Conservation (phyloP, 306 rosid species). For the Citrullus colocynthis region DNA sequence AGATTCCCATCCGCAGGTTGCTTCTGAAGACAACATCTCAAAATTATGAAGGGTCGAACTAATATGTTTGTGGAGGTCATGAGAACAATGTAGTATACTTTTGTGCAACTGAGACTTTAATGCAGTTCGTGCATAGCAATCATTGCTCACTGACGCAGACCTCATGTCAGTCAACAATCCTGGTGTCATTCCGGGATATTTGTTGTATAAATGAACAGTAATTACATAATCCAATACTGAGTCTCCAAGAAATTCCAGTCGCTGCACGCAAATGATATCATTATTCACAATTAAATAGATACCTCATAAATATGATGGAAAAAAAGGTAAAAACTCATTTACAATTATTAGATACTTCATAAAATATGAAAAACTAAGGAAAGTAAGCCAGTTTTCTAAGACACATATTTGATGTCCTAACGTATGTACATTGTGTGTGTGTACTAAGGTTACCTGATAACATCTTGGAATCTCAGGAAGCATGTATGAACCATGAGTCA, state of each 20-base stretch:
- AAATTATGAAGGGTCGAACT: conserved; percentile 15
- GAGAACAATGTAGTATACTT: conserved; percentile 46
- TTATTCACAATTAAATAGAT: neutral
- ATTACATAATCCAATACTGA: conserved; percentile 54
- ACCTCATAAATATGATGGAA: neutral
- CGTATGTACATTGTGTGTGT: neutral
- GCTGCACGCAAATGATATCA: conserved; percentile 26
- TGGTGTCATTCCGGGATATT: conserved; percentile 59
- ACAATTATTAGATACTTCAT: neutral
- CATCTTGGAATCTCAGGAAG: conserved; percentile 69
- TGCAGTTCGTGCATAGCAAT: conserved; percentile 54
- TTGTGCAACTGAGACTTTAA: conserved; percentile 49
- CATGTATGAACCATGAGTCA: conserved; percentile 93
- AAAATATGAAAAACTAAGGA: neutral
- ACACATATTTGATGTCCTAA: neutral
- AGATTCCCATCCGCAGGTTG: conserved; percentile 65
- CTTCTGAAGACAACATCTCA: conserved; percentile 12
- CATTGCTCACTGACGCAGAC: conserved; percentile 63
- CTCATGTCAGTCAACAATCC: conserved; percentile 68
- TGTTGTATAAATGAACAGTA: conserved; percentile 36
- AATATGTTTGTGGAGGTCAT: conserved; percentile 43
- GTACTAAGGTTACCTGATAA: conserved; percentile 49
- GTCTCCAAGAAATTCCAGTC: conserved; percentile 78
- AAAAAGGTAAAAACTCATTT: neutral
- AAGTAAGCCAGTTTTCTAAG: neutral